A percentile compares a stretch with the other conserved stretches of the same genome.
Conservation (phyloP, 2,329 filamentous ascomycete species). For the Fusarium graminum region DNA sequence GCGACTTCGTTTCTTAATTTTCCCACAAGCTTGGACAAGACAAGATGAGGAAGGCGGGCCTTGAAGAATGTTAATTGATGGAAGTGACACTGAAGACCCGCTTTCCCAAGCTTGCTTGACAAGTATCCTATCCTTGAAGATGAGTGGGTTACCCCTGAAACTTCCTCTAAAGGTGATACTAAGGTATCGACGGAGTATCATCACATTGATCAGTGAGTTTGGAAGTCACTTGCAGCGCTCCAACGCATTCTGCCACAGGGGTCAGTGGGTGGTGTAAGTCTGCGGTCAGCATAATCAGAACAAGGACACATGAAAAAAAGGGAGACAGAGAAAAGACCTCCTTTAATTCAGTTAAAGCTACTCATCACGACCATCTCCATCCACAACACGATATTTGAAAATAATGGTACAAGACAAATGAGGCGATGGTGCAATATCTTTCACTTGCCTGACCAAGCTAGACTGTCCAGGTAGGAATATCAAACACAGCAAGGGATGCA, state of each 20-base stretch:
- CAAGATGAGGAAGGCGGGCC: slow-evolving; percentile 22
- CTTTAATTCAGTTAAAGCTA: no score
- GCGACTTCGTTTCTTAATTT: slow-evolving; percentile 12
- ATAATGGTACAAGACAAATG: slow-evolving; percentile 22
- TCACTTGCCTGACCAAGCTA: slow-evolving; percentile 14
- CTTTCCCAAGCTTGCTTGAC: slow-evolving; percentile 3
- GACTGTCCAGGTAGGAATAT: slow-evolving; percentile 8
- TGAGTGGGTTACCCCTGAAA: slow-evolving; percentile 35
- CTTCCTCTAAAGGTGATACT: slow-evolving; percentile 2
- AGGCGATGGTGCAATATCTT: slow-evolving; percentile 30
- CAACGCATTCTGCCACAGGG: slow-evolving; percentile 25
- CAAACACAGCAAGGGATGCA: slow-evolving; percentile 10
- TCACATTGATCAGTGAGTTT: slow-evolving; percentile 23
- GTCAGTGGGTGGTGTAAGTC: slow-evolving; percentile 6
- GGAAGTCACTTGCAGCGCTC: no score
- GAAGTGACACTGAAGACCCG: slow-evolving; percentile 27
- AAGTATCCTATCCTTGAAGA: slow-evolving; percentile 31
- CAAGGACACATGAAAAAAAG: no score
- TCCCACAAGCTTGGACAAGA: not conserved
- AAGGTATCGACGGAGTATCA: no score
- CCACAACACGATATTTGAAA: not conserved
- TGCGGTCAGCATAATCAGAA: no score
- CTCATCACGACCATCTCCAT: slow-evolving; percentile 5
- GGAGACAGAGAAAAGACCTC: no score
- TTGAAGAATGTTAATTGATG: slow-evolving; percentile 34